Base-by-base conservation (phyloP, 2,329 filamentous ascomycete species). In the Achaetomium macrosporum region DNA sequence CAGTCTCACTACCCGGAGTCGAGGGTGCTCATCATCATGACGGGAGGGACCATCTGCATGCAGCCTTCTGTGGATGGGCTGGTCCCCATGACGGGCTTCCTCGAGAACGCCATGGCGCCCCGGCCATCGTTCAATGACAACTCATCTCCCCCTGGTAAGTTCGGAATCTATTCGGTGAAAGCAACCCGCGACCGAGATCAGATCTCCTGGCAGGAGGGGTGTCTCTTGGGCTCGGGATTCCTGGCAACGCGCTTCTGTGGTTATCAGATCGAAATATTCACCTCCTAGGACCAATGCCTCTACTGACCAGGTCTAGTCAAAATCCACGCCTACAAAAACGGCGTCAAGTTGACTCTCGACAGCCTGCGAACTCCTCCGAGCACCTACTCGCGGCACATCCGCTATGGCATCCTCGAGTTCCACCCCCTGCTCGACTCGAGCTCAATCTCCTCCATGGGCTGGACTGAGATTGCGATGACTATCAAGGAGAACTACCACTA, bases 1-100 rank as follows among this genome's bases (percentile, higher is more conserved):
- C 44, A 56, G 33, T 15, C 56, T 39, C 54, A 49, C 54, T 59
- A 57, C 50, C 86, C 85, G 11, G 89, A 95, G 68, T 89, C 88
- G 20, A 79, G 88, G 54, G 87, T 96, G 12, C 76, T 96, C 59
- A 87, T 96, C 64, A 88, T 96, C 69, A 92, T 95, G 74, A 96
- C 91, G 12, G 90, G 88, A 55, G 87, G 87, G 42, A 90, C 87
- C 7, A 96, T 96, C 64, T 96, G 90, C 72, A 96, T 96, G 91
- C 83, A 86, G 65, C 85, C 84, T 50, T 90, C 89, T 10, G 78
- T 81, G 9, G 82, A 90, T 60, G 91, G 91, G 1, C 82, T 95
- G 50, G 78, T 93, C 35, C 91, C 91, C 6, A 87, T 88, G 51
- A 75, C 82, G 62, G 86, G 87, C 3, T 96, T 96, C 66, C 75